phyloP scores from a whole-genome alignment of 1,139 yeast genomes.

The Insectozyma bohioensis region DNA sequence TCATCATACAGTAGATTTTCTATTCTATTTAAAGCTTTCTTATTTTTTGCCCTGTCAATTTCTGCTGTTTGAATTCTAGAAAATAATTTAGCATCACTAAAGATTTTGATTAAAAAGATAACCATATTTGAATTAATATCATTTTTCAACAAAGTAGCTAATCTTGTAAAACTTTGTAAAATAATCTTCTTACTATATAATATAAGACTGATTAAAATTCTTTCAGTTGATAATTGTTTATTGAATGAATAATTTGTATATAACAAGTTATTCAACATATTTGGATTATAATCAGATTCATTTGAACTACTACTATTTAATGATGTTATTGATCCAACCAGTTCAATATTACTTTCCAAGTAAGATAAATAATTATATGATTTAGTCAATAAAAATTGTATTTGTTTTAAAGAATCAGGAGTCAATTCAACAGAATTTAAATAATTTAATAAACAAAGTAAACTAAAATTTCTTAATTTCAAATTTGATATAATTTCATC shows the following conservation, averaged over 20 bases:
- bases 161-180: constrained; percentile 32
- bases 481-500: constrained; percentile 38
- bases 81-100: constrained; percentile 40
- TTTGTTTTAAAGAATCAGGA: constrained; percentile 44
- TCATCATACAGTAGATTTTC: constrained; percentile 25
- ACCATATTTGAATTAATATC: constrained; percentile 45
- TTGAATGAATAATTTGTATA: constrained; percentile 27
- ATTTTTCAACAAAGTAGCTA: constrained; percentile 30
- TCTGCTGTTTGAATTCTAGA: constrained; percentile 22
- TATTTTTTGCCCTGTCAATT: constrained; percentile 24
- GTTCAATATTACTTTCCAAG: constrained; percentile 40
- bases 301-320: constrained; percentile 29
- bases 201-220: constrained; percentile 32
- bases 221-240: constrained; percentile 25
- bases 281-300: constrained; percentile 31
- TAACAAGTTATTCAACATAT: constrained; percentile 30
- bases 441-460: constrained; percentile 43
- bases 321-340: constrained; percentile 34
- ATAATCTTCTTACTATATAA: constrained; percentile 36
- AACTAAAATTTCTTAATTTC: constrained; percentile 39
- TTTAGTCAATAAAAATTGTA: constrained; percentile 43
- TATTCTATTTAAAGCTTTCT: constrained; percentile 18
- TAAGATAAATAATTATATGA: constrained; percentile 43
- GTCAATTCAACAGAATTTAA: constrained; percentile 39
- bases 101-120: constrained; percentile 37